Evolutionary conservation across 164 flowering plant species (phyloP).

Genomic region (Magnolia kwangsiensis): DNA sequence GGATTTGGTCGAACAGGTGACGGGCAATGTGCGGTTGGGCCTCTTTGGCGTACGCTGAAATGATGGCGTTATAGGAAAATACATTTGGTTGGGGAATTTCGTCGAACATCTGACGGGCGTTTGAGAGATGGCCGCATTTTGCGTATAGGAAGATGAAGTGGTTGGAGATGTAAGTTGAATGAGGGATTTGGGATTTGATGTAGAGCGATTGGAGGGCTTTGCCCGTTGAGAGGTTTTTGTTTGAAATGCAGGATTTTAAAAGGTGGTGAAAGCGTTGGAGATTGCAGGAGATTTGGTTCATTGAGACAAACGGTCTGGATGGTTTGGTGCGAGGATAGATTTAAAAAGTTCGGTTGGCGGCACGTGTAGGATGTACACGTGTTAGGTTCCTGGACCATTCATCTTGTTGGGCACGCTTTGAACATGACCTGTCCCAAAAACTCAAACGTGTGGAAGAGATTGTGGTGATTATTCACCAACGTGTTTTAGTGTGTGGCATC

Average conservation of each 20-base stretch:
- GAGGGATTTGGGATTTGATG: constrained; percentile 51
- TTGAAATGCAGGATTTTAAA: constrained; percentile 48
- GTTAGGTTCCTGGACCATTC: not conserved
- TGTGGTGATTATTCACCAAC: no score
- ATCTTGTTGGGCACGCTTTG: not conserved
- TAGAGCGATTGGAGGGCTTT: constrained; percentile 63
- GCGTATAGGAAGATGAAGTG: constrained; percentile 81
- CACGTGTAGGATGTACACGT: not conserved
- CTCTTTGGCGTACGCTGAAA: constrained; percentile 61
- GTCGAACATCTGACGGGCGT: constrained; percentile 57
- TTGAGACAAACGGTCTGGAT: constrained; percentile 3
- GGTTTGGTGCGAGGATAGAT: not conserved
- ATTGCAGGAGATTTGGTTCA: constrained; percentile 27
- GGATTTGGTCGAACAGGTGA: constrained; percentile 64
- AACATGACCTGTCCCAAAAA: no score
- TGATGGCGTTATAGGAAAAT: constrained; percentile 70
- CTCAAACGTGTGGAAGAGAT: no score
- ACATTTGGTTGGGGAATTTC: constrained; percentile 49
- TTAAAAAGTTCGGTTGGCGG: not conserved
- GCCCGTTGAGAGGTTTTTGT: constrained; percentile 49
- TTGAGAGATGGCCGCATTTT: constrained; percentile 52
- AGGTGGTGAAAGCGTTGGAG: constrained; percentile 32
- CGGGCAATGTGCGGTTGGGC: constrained; percentile 47
- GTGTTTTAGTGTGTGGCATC: no score
- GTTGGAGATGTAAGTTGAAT: constrained; percentile 70